Base-by-base conservation (phyloP, 2,329 filamentous ascomycete species). In the Penicillium corylophilum region DNA sequence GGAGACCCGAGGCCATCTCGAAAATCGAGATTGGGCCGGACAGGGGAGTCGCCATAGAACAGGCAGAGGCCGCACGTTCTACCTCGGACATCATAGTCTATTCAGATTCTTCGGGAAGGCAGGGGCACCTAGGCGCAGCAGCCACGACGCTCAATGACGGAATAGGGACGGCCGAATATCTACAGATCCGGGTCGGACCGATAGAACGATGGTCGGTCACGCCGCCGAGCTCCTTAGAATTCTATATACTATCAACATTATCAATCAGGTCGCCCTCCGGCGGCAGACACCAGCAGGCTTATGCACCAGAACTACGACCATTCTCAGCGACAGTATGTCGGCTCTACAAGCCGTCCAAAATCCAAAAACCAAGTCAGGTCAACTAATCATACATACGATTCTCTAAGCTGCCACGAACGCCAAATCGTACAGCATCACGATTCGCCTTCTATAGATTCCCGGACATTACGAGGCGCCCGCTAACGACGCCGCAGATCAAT, bases 1-100 rank as follows among this genome's bases (percentile, higher is more conserved):
- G 57, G 63, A 51, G 54, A 35, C 13, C 18, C 5, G 42, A 60
- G 10, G 23, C 52, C 20, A 67, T 64, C 48, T 18, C 44, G 15
- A 44, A 63, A 46, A 63, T 67, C 18, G 53, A 63, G 20, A 61
- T 68, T 29, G 48, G 59, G 40, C 40, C 44, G 18, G 57, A 67
- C 48, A 46, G 54, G 38, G 59, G 64, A 24, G 48, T 31, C 36
- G 64, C 56, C 18, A 51, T 23, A 29, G 57, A 63, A n/a, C 43
- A 45, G 9, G 60, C 57, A 1, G 45, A 59, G 44, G 41, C 54
- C 4, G 41, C 16, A 44, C 44, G 39, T 15, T 49, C 47, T 8
- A 55, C 16, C 1, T 47, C 53, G 1, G 53, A 33, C 29, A n/a
- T 33, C n/a, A 13, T 33, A 12, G 29, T 33, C 29, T 33, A 33